These are phyloP conservation scores for Termitomyces sp. DNA, from an alignment of 768 basidiomycete genomes.

Conservation along the genomic window DNA sequence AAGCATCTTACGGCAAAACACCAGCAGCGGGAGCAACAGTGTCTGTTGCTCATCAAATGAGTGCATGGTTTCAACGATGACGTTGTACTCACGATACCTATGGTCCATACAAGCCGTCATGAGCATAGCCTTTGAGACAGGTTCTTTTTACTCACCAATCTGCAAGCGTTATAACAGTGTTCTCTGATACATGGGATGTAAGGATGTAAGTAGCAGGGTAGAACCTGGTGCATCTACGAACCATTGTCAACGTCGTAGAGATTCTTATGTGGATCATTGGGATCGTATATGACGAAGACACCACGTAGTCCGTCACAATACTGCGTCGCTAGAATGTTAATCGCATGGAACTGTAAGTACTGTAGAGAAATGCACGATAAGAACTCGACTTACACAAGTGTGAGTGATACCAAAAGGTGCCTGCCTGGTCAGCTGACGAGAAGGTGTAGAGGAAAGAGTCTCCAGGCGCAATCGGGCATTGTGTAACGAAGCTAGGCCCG, in stretches of 20 bases:
- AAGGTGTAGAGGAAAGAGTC: slow-evolving; percentile 36
- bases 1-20: background rate
- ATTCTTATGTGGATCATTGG: slow-evolving; percentile 20
- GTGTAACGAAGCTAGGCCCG: slow-evolving; percentile 30
- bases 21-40: background rate
- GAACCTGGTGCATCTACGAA: slow-evolving; percentile 4
- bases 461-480: slow-evolving; percentile 35
- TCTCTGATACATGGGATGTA: slow-evolving; percentile 17
- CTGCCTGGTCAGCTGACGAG: slow-evolving; percentile 16
- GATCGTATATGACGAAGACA: slow-evolving; percentile 32
- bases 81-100: slow-evolving; percentile 23
- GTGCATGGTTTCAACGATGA: background rate
- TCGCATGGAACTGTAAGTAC: slow-evolving; percentile 20
- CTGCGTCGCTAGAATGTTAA: slow-evolving; percentile 27
- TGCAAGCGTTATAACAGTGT: slow-evolving; percentile 38
- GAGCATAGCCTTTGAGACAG: background rate
- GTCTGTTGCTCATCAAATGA: background rate
- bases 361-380: background rate
- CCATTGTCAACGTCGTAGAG: slow-evolving; percentile 25
- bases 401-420: slow-evolving; percentile 27
- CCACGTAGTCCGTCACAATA: slow-evolving; percentile 44
- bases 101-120: background rate
- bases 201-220: background rate
- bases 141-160: slow-evolving; percentile 25
- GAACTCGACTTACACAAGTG: slow-evolving; percentile 21